Base-by-base conservation (phyloP, 177 flowering plant species). In the Vitis hybrid region DNA sequence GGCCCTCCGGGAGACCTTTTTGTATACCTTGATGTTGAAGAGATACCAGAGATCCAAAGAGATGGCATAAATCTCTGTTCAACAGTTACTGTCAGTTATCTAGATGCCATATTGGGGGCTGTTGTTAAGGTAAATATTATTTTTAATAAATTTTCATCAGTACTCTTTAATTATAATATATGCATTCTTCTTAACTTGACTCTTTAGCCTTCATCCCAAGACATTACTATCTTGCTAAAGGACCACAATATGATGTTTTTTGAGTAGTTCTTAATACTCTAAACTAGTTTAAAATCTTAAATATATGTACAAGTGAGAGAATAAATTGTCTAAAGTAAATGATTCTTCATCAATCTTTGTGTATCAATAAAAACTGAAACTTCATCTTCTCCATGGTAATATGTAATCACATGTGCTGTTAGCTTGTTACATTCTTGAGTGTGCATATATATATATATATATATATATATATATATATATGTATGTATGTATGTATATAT, bases 1-100 rank as follows among this genome's bases (percentile, higher is more conserved):
- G 99, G 93, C 11, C 88, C 91, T 66, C 86, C 96, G 11, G 99
- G 99, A 62, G 98, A 95, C 82, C 97, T 95, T 72, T 95, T 52
- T 87, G 99, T 95, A 6, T 93, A 90, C 76, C 96, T 95, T 80
- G 96, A 90, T 52, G 90, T 93, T 60, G 81, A 86, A 74, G 93
- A 93, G 77, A 83, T 93, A 60, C 75, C 89, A n/a, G 99, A 87
- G 85, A 95, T 95, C 61, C 90, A 95, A 85, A 88, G 99, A 80
- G 98, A 95, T 82, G 98, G 94, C 75, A 88, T 95, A 80, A 89
- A 91, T 81, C 97, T 95, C 59, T 52, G 23, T 48, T 93, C 99
- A 64, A 87, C 86, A 19, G 74, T 93, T 72, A 77, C 97, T 50
- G 78, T 95, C 56, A 79, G 88, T 75, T 95, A 91, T 71, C 75